Percentiles rank a stretch among this genome's conserved stretches.
phyloP scores from a whole-genome alignment of 2,329 filamentous ascomycete genomes.

The Scedosporium dehoogii region DNA sequence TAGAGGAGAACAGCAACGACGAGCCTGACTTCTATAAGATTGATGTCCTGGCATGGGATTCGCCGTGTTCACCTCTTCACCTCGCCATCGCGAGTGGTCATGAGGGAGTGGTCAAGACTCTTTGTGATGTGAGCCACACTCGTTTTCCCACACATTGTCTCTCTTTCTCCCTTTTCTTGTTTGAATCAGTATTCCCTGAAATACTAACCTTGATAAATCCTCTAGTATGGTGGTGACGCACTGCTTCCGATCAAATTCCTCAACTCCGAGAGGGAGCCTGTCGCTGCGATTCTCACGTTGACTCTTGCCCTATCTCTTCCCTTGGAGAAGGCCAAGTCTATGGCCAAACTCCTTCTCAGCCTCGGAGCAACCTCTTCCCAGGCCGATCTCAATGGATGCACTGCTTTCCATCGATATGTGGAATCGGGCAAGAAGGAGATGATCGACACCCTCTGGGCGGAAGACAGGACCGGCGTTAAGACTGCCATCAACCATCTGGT shows the following conservation, averaged over 20 bases:
- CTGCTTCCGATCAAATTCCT: slow-evolving; percentile 63
- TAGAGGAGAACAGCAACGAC: slow-evolving; percentile 45
- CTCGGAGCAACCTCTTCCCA: slow-evolving; percentile 66
- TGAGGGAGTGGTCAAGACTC: slow-evolving; percentile 53
- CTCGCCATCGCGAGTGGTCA: slow-evolving; percentile 69
- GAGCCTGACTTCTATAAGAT: slow-evolving; percentile 75
- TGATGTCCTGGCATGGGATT: slow-evolving; percentile 73
- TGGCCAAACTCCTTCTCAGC: slow-evolving; percentile 54
- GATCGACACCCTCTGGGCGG: slow-evolving; percentile 38
- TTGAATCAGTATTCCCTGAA: neutral
- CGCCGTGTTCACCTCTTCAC: slow-evolving; percentile 63
- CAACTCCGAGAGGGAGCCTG: slow-evolving; percentile 34
- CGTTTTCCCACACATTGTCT: neutral
- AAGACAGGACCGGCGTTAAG: slow-evolving; percentile 51
- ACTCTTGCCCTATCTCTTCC: slow-evolving; percentile 58
- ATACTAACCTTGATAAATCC: neutral
- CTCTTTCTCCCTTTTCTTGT: slow-evolving; percentile 10
- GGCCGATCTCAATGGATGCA: slow-evolving; percentile 54
- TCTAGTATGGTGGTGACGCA: slow-evolving; percentile 65
- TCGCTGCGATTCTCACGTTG: slow-evolving; percentile 57
- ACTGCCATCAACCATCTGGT: slow-evolving; percentile 58
- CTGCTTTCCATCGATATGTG: slow-evolving; percentile 49
- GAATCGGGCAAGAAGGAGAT: slow-evolving; percentile 37
- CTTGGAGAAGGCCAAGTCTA: slow-evolving; percentile 50
- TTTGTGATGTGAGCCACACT: slow-evolving; percentile 44